Evolutionary conservation across 768 basidiomycete species (phyloP).

Genomic region (Mycena polygramma): DNA sequence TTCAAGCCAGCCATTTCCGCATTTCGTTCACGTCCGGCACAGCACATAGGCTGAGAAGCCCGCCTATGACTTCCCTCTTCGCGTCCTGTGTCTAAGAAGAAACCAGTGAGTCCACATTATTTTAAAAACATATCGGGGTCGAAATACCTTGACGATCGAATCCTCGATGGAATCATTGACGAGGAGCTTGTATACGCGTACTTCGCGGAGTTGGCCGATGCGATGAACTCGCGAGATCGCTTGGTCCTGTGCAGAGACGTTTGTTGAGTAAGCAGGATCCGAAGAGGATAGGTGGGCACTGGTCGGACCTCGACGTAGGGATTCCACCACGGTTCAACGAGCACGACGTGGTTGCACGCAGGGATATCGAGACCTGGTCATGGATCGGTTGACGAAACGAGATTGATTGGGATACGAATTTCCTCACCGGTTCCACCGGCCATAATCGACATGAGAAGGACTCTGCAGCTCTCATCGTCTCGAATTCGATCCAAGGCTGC

Average conservation of each 20-base stretch:
- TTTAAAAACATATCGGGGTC: too few species aligned
- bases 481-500: constrained; percentile 11
- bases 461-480: background rate
- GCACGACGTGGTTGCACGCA: constrained; percentile 20
- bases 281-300: background rate
- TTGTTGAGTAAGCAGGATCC: background rate
- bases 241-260: constrained; percentile 12
- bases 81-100: constrained; percentile 10
- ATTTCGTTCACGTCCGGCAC: constrained; percentile 21
- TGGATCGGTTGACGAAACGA: background rate
- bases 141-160: constrained; percentile 28
- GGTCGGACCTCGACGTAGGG: constrained; percentile 26
- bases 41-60: constrained; percentile 15
- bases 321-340: constrained; percentile 28
- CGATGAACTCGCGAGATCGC: constrained; percentile 26
- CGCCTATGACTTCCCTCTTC: constrained; percentile 18
- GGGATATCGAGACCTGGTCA: constrained; percentile 20
- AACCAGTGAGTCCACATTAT: background rate
- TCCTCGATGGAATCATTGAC: constrained; percentile 18
- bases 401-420: background rate
- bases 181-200: constrained; percentile 3
- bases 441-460: constrained; percentile 19
- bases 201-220: constrained; percentile 23
- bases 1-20: constrained; percentile 17
- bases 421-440: constrained; percentile 22